Base-by-base conservation (phyloP, 139 green algal species). In the Haematococcus lacustris region DNA sequence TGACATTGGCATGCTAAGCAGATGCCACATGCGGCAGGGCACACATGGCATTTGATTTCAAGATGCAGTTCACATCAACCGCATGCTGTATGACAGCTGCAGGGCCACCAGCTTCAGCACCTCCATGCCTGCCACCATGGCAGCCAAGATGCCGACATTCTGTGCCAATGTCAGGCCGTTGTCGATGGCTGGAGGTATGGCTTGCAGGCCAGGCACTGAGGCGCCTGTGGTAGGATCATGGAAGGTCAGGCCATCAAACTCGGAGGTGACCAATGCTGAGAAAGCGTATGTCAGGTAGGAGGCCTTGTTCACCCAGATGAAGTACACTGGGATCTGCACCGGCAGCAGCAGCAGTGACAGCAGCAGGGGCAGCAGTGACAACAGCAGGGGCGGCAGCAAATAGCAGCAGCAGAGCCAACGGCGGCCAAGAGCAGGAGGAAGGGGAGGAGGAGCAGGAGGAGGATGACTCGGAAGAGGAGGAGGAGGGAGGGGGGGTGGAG, bases 271-370 rank as follows among this genome's bases (percentile, higher is more conserved):
- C 34, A 85, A 68, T 3, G 80, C 80, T 1, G 73, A 51, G 38
- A 71, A 88, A 3, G 85, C 78, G 32, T 88, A 90, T 0, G 83
- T 88, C 1, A 90, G 71, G 74, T 86, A 90, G 33, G 50, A 79
- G 2, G 78, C 71, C 60, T 84, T 88, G 17, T 71, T 50, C 21
- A 88, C 71, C 80, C 85, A 90, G 25, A 47, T 30, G 38, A 88
- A 90, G 73, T 86, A 90, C 0, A 85, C 64, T 0, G 78, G 83
- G 9, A 75, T 41, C 73, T 79, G 67, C 28, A 30, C 17, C 43
- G 9, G 43, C 17, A 17, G 9, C 17, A 17, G 43, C 43, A 53
- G 43, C 9, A 53, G 43, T n/a, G n/a, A n/a, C n/a, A 53, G 43
- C 43, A 53, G 43, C 43, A 53, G 43, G 9, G 17, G 43, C 43